These are phyloP conservation scores for Blastomyces gilchristii DNA, from an alignment of 2,329 filamentous ascomycete species.

Conservation along the genomic window DNA sequence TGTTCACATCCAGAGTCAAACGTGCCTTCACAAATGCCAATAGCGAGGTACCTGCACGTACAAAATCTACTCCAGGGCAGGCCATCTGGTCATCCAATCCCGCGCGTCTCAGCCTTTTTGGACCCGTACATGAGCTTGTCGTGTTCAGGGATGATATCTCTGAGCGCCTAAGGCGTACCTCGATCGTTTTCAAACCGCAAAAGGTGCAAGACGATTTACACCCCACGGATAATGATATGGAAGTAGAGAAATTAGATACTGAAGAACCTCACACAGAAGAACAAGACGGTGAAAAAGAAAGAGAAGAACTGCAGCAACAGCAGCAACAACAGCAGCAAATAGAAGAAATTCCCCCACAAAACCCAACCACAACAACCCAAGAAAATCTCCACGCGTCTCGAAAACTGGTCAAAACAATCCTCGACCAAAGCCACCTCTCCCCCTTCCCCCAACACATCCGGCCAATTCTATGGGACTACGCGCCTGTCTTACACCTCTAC, in stretches of 20 bases:
- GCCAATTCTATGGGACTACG: constrained; percentile 85
- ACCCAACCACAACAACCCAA: constrained; percentile 6
- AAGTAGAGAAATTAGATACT: neutral
- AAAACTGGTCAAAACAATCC: constrained; percentile 77
- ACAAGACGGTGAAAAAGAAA: neutral
- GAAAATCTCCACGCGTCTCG: constrained; percentile 45
- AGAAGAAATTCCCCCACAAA: neutral
- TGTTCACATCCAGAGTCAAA: constrained; percentile 82
- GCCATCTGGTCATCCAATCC: constrained; percentile 87
- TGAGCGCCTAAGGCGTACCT: constrained; percentile 63
- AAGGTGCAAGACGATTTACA: constrained; percentile 16
- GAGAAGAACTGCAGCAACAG: neutral
- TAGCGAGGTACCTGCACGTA: constrained; percentile 37
- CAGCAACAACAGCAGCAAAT: neutral
- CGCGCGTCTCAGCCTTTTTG: constrained; percentile 70
- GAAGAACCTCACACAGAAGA: neutral
- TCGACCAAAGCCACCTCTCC: constrained; percentile 81
- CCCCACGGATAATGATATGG: neutral
- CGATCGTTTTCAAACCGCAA: constrained; percentile 55
- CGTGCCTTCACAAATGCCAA: constrained; percentile 77
- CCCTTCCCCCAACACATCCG: constrained; percentile 73
- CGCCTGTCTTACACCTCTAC: constrained; percentile 66
- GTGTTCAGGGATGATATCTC: constrained; percentile 81
- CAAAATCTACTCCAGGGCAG: constrained; percentile 49
- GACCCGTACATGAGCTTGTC: constrained; percentile 75